phyloP scores from a whole-genome alignment of 2,329 filamentous ascomycete genomes.

The Orbilia quercus region DNA sequence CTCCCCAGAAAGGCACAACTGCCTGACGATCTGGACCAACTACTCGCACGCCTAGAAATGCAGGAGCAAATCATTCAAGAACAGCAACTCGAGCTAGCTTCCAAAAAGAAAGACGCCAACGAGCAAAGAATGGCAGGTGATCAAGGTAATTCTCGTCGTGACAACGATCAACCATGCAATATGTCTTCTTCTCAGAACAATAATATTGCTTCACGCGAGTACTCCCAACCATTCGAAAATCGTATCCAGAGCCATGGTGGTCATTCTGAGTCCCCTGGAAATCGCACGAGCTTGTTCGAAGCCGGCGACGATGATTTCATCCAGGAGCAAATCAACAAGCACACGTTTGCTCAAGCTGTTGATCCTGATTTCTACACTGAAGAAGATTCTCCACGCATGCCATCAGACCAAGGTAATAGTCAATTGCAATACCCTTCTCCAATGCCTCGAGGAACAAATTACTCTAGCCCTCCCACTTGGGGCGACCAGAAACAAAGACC shows the following conservation, averaged over 20 bases:
- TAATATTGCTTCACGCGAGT: conserved; percentile 29
- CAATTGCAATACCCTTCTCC: conserved; percentile 6
- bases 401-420: conserved; percentile 23
- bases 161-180: conserved; percentile 6
- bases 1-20: conserved; percentile 21
- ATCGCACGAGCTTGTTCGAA: conserved; percentile 28
- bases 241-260: conserved; percentile 10
- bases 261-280: conserved; percentile 26
- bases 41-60: conserved; percentile 43
- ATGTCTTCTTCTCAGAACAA: conserved; percentile 10
- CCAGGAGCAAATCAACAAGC: conserved; percentile 51
- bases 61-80: conserved; percentile 52
- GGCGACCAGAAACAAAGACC: conserved; percentile 29
- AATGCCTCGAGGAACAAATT: conserved; percentile 16
- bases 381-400: conserved; percentile 31
- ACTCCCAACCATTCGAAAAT: conserved; percentile 19
- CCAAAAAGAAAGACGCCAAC: conserved; percentile 35
- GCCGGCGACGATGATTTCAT: conserved; percentile 51
- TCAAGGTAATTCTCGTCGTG: conserved; percentile 5
- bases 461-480: conserved; percentile 25
- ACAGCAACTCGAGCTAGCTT: conserved; percentile 44
- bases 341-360: conserved; percentile 47
- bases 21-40: conserved; percentile 39
- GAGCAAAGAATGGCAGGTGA: conserved; percentile 26
- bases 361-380: conserved; percentile 47